Evolutionary conservation across 495 filamentous ascomycete genomes (phyloP), one percentile per base, ranked within the genome.

Genomic region (Neurospora africana): DNA sequence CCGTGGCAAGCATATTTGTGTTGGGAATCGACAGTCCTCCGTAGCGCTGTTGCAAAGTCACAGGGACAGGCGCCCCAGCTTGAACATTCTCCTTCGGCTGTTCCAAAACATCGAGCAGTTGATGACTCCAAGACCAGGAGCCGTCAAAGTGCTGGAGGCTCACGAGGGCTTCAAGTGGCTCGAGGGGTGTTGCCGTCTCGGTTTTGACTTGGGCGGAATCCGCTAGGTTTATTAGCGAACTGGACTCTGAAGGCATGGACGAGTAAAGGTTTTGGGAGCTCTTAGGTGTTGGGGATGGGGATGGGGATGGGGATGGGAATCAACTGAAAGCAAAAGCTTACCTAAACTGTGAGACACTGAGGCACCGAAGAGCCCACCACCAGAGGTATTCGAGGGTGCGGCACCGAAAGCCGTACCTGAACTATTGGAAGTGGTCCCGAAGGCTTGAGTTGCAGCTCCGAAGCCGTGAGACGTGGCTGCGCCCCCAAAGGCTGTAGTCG

Each of bases 111-210:
- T 41, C 41, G 1, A 71, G 23, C 11, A 80, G 39, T n/a, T 70
- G 27, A 4, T 13, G 53, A 8, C 38, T 70, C 71, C 76, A 80
- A 5, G 72, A 43, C 86, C 86, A 89, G 43, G 74, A 80, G 0
- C 87, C 88, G 4, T 82, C 77, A 70, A 89, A 89, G 21, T 75
- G 75, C 76, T 90, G 87, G 37, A 87, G 73, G 1, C 40, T 70
- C 21, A 89, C 83, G 0, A 89, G 72, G 0, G 43, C 53, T 10
- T 72, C 53, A 9, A 77, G 67, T 7, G 79, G 44, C 61, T 76
- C 77, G 17, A 74, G 5, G 10, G 67, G 43, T 58, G 39, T 71
- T 33, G 21, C 23, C 30, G 17, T 36, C 37, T 69, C n/a, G 13
- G n/a, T 2, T n/a, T 23, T 5, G 21, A 58, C 4, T 27, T 58